Conservation (phyloP, 1,284 basidiomycete species). For the Trichosporon ovoides region DNA sequence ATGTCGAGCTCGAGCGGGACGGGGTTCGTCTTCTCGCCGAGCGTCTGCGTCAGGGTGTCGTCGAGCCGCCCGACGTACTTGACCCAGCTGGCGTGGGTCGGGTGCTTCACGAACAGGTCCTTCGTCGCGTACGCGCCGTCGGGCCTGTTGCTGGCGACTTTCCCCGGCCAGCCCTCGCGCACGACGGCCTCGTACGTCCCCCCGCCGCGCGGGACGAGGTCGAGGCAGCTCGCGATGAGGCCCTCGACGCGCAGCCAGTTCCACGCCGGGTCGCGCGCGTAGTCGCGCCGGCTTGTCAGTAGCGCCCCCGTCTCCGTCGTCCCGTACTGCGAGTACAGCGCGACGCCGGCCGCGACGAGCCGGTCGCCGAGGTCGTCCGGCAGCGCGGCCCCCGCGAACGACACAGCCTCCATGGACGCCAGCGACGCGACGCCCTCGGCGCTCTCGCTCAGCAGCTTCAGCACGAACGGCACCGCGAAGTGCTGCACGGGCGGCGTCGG, state of each 20-base stretch:
- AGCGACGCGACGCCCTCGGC: constrained; percentile 53
- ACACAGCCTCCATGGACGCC: constrained; percentile 54
- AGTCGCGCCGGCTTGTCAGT: constrained; percentile 55
- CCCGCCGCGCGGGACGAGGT: constrained; percentile 52
- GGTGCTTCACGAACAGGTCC: constrained; percentile 56
- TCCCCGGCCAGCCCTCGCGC: constrained; percentile 57
- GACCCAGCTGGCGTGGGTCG: constrained; percentile 50
- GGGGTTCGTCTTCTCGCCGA: constrained; percentile 59
- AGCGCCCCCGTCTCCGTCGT: constrained; percentile 48
- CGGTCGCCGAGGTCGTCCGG: constrained; percentile 56
- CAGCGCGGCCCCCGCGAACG: constrained; percentile 46
- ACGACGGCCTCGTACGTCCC: constrained; percentile 57
- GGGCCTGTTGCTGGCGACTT: constrained; percentile 56
- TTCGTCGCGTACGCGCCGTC: constrained; percentile 59
- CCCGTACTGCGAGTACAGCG: constrained; percentile 57
- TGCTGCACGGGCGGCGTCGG: constrained; percentile 43
- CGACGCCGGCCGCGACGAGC: constrained; percentile 54
- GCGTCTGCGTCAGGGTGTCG: constrained; percentile 52
- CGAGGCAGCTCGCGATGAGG: constrained; percentile 50
- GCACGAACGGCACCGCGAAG: constrained; percentile 52
- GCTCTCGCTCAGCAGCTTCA: constrained; percentile 55
- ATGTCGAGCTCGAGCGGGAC: constrained; percentile 48
- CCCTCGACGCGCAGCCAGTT: constrained; percentile 55
- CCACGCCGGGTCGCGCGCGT: constrained; percentile 56
- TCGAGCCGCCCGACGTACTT: constrained; percentile 59